A percentile compares a stretch with the other conserved stretches of the same genome.
Evolutionary conservation across 257 asterid genomes (phyloP).

Genomic region (Nicotiana knightiana): DNA sequence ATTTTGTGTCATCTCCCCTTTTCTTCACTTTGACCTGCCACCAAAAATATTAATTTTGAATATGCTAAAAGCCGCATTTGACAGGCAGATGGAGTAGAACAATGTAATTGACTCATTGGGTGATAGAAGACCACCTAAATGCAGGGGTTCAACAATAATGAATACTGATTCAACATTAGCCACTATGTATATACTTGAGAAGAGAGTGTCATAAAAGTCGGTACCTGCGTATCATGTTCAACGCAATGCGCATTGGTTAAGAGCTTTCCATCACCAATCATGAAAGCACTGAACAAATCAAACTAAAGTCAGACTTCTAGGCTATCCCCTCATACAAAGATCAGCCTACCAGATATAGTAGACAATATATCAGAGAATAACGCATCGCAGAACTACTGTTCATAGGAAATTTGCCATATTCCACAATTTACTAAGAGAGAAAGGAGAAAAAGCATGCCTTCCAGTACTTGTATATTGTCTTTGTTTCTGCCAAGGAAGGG

Average conservation of each 20-base stretch:
- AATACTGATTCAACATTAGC: background rate
- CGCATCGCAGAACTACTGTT: background rate
- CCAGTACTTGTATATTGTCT: conserved; percentile 90
- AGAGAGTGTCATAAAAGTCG: background rate
- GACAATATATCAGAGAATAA: background rate
- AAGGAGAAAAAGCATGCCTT: conserved; percentile 50
- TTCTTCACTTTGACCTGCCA: conserved; percentile 85
- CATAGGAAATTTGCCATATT: background rate
- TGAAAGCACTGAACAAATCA: conserved; percentile 65
- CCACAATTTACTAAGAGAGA: conserved; percentile 2
- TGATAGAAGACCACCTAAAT: background rate
- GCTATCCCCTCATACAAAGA: background rate
- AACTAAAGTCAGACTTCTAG: conserved; percentile 9
- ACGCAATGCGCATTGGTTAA: conserved; percentile 98
- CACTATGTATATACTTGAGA: background rate
- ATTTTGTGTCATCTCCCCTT: conserved; percentile 85
- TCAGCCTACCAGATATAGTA: background rate
- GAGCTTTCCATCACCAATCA: conserved; percentile 86
- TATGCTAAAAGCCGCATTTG: conserved; percentile 5
- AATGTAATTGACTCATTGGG: background rate
- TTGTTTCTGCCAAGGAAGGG: conserved; percentile 99
- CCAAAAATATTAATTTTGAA: conserved; percentile 15
- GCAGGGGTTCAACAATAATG: background rate
- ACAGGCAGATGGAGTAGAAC: background rate
- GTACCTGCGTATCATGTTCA: conserved; percentile 80